phyloP scores from a whole-genome alignment of 805 yeast species.

The Ogataea degrootiae region DNA sequence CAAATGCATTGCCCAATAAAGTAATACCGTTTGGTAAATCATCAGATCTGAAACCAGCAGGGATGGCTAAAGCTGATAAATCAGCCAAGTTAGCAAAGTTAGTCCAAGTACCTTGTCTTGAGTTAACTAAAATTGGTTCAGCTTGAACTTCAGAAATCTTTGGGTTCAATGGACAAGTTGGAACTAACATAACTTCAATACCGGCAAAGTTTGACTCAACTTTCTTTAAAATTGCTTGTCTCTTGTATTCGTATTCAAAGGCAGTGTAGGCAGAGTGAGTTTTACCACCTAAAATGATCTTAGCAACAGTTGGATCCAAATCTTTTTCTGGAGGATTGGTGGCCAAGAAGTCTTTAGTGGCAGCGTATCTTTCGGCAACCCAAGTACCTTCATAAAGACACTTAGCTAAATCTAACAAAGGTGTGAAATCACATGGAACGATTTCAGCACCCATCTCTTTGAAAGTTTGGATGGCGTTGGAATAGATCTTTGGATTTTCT shows the following conservation, averaged over 20 bases:
- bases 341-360: conserved; percentile 66
- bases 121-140: conserved; percentile 81
- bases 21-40: conserved; percentile 92
- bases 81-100: conserved; percentile 95
- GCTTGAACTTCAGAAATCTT: conserved; percentile 63
- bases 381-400: conserved; percentile 97
- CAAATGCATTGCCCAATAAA: conserved; percentile 71
- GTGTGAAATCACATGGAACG: conserved; percentile 64
- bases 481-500: conserved; percentile 68
- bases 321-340: conserved; percentile 64
- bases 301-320: conserved; percentile 78
- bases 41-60: conserved; percentile 83
- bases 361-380: conserved; percentile 94
- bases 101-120: conserved; percentile 97
- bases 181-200: conserved; percentile 78
- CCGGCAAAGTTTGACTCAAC: conserved; percentile 49
- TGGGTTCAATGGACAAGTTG: conserved; percentile 93
- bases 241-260: conserved; percentile 79
- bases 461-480: conserved; percentile 53
- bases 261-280: conserved; percentile 76
- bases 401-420: conserved; percentile 74
- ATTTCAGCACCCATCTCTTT: conserved; percentile 52
- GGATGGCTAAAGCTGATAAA: conserved; percentile 84
- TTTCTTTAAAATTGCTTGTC: conserved; percentile 72
- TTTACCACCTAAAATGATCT: conserved; percentile 75